Percentiles rank a stretch among this genome's conserved stretches.
Conservation (phyloP, 2,329 filamentous ascomycete species). For the Colletotrichum cuscutae region DNA sequence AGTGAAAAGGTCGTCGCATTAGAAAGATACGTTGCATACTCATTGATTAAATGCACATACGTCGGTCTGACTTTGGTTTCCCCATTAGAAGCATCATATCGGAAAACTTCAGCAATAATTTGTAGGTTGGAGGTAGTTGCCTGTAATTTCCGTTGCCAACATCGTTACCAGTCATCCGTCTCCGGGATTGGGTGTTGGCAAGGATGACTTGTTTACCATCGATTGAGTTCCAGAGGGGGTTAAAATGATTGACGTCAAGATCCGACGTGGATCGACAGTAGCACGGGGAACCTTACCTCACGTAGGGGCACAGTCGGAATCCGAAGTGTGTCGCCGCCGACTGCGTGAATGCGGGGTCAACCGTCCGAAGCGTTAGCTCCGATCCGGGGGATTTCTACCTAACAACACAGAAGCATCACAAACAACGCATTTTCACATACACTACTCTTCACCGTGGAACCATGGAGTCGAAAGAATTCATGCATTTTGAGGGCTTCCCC, state of each 20-base stretch:
- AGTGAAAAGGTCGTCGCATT: too few relatives aligned
- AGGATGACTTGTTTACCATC: not conserved
- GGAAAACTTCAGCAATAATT: too few relatives aligned
- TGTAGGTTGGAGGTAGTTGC: too few relatives aligned
- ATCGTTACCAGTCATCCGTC: too few relatives aligned
- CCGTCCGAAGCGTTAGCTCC: not conserved
- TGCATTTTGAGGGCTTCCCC: slow-evolving; percentile 11
- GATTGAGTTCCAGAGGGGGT: not conserved
- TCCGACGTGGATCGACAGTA: not conserved
- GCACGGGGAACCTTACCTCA: slow-evolving; percentile 1
- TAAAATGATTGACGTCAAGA: slow-evolving; percentile 24
- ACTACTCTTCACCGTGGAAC: not conserved
- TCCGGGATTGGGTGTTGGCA: not conserved
- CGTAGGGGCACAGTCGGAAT: not conserved
- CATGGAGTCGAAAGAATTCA: not conserved
- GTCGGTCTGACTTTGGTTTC: too few relatives aligned
- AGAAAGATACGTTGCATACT: too few relatives aligned
- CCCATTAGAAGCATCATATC: too few relatives aligned
- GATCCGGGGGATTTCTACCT: not conserved
- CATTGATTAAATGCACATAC: too few relatives aligned
- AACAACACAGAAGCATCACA: not conserved
- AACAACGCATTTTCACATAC: not conserved
- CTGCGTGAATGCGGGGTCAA: slow-evolving; percentile 23
- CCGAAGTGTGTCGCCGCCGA: not conserved
- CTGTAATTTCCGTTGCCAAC: too few relatives aligned